Percentiles rank a stretch among this genome's conserved stretches.
These are phyloP conservation scores for Pleurotus eryngii DNA, from an alignment of 768 basidiomycete species.

Conservation along the genomic window DNA sequence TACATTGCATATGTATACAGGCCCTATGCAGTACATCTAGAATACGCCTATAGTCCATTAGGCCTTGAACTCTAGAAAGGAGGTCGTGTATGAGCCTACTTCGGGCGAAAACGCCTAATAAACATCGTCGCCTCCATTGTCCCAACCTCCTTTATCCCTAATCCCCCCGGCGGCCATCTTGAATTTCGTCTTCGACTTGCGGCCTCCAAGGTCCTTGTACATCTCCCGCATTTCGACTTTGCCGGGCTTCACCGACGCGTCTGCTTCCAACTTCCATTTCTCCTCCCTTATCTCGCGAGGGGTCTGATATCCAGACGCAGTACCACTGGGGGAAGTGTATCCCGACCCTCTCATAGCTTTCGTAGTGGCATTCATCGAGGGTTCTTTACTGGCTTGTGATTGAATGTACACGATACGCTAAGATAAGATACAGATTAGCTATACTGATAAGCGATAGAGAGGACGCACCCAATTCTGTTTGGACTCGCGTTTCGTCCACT, in stretches of 20 bases:
- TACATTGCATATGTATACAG: no score
- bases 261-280: slow-evolving; percentile 60
- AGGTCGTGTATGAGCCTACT: not conserved
- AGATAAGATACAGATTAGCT: slow-evolving; percentile 4
- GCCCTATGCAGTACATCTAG: no score
- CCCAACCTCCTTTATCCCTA: slow-evolving; percentile 82
- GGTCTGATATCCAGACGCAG: slow-evolving; percentile 66
- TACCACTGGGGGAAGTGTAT: slow-evolving; percentile 40
- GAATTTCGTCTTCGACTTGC: slow-evolving; percentile 72
- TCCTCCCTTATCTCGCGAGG: slow-evolving; percentile 79
- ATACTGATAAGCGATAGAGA: slow-evolving; percentile 9
- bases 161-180: slow-evolving; percentile 64
- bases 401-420: slow-evolving; percentile 54
- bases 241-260: slow-evolving; percentile 50
- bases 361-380: slow-evolving; percentile 25
- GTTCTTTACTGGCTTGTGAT: slow-evolving; percentile 39
- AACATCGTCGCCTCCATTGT: slow-evolving; percentile 30
- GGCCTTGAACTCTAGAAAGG: not conserved
- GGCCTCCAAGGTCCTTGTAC: slow-evolving; percentile 87
- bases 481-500: slow-evolving; percentile 93
- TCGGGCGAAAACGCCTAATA: slow-evolving; percentile 13
- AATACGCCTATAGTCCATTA: no score
- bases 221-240: slow-evolving; percentile 87
- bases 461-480: slow-evolving; percentile 82
- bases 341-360: slow-evolving; percentile 37